These are phyloP conservation scores for Graphiopsis chlorocephala DNA, from an alignment of 2,329 filamentous ascomycete genomes.

Conservation along the genomic window DNA sequence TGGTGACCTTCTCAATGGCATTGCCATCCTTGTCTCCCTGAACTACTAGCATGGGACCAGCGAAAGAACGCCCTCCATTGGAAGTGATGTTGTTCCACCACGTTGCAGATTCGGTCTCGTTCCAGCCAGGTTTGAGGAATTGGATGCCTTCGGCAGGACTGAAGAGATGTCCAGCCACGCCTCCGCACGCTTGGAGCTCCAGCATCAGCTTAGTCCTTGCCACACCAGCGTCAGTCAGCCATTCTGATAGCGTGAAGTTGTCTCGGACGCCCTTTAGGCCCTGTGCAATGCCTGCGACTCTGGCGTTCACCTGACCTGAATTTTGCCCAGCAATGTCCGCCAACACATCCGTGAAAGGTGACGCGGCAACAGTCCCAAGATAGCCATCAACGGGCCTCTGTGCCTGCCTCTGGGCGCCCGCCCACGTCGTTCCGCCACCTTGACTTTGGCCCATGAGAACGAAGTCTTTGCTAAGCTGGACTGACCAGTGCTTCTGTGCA, in stretches of 20 bases:
- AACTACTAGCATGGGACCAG: conserved; percentile 39
- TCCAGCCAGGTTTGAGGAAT: conserved; percentile 23
- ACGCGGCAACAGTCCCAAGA: conserved; percentile 37
- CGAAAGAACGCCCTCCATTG: conserved; percentile 34
- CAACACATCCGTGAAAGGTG: conserved; percentile 29
- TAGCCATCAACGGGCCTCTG: conserved; percentile 34
- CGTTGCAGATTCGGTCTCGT: conserved; percentile 18
- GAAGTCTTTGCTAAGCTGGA: conserved; percentile 37
- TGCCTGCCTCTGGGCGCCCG: conserved; percentile 32
- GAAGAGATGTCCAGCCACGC: conserved; percentile 19
- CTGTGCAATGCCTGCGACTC: conserved; percentile 23
- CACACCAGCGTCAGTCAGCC: conserved; percentile 31
- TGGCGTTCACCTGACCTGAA: conserved; percentile 18
- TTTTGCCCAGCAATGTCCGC: conserved; percentile 26
- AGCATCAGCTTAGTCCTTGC: conserved; percentile 20
- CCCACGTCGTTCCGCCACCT: conserved; percentile 48
- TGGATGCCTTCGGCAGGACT: conserved; percentile 15
- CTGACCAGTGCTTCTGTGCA: conserved; percentile 43
- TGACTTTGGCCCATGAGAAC: conserved; percentile 49
- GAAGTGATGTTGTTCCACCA: conserved; percentile 28
- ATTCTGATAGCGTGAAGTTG: conserved; percentile 27
- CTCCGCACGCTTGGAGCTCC: conserved; percentile 23
- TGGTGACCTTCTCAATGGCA: conserved; percentile 23
- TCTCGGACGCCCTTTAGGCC: conserved; percentile 28
- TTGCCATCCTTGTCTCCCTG: conserved; percentile 33